A percentile compares a stretch with the other conserved stretches of the same genome.
phyloP scores from a whole-genome alignment of 129 eudicot genomes.

The Flaveria linearis region DNA sequence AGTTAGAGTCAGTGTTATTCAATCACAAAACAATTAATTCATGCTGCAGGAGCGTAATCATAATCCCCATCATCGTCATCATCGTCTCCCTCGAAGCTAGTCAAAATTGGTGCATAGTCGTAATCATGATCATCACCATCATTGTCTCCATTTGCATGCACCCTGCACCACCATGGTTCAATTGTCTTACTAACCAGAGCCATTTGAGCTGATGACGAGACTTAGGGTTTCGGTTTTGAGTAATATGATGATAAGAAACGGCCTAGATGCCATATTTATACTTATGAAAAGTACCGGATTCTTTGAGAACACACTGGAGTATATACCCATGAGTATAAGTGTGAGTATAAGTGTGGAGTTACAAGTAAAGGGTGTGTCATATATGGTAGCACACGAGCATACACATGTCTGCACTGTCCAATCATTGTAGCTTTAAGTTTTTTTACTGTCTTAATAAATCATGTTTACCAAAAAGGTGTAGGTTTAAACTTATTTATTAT shows the following conservation, averaged over 20 bases:
- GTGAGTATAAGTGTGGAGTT: constrained; percentile 30
- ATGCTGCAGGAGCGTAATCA: constrained; percentile 35
- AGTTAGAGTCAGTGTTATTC: neutral
- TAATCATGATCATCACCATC: constrained; percentile 31
- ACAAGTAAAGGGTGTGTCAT: constrained; percentile 16
- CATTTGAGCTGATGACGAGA: constrained; percentile 1
- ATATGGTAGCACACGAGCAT: constrained; percentile 5
- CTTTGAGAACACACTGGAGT: neutral
- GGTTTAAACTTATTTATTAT: too few relatives aligned
- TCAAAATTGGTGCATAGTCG: neutral
- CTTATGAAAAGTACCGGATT: neutral
- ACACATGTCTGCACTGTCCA: neutral
- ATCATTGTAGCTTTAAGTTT: too few relatives aligned
- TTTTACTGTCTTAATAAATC: too few relatives aligned
- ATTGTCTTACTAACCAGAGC: constrained; percentile 16
- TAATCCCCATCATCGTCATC: constrained; percentile 32
- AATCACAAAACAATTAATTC: neutral
- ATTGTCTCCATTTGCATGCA: neutral
- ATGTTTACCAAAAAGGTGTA: too few relatives aligned
- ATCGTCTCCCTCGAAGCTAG: constrained; percentile 20
- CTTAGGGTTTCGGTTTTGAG: constrained; percentile 4
- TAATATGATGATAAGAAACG: neutral
- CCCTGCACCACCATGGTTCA: constrained; percentile 15
- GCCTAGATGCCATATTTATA: constrained; percentile 17
- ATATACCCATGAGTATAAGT: constrained; percentile 26